These are phyloP conservation scores for Allium sativum DNA, from an alignment of 106 monocot species.

Conservation along the genomic window DNA sequence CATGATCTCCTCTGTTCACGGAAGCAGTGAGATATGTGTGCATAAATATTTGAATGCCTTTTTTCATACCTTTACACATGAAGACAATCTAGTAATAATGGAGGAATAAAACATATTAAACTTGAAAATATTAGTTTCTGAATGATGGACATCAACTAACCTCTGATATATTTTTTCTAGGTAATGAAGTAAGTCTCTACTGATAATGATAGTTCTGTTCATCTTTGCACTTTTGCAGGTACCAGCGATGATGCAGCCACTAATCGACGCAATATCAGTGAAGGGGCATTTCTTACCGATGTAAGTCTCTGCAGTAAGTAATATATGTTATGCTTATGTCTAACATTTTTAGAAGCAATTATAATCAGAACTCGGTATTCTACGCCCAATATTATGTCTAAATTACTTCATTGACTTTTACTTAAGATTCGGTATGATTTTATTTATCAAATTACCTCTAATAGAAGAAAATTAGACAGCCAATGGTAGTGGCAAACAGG, in stretches of 20 bases:
- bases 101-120: neutral
- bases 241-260: conserved; percentile 58
- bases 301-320: conserved; percentile 38
- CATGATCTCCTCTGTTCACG: conserved; percentile 76
- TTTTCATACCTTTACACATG: conserved; percentile 47
- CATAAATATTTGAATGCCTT: conserved; percentile 64
- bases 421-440: no score
- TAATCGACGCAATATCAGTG: conserved; percentile 57
- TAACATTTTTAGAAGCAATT: neutral
- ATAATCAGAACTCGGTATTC: neutral
- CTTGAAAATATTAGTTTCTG: no score
- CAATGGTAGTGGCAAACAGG: neutral
- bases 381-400: neutral
- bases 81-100: neutral
- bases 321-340: neutral
- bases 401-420: no score
- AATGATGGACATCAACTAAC: conserved; percentile 6
- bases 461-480: neutral
- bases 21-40: conserved; percentile 62
- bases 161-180: conserved; percentile 70
- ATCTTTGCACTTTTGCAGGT: conserved; percentile 76
- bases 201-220: conserved; percentile 77
- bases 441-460: neutral
- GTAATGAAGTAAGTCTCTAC: conserved; percentile 67
- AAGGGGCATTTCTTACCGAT: conserved; percentile 85